Conservation (phyloP, 352 stramenopile species). For the Globisporangium sylvaticum region DNA sequence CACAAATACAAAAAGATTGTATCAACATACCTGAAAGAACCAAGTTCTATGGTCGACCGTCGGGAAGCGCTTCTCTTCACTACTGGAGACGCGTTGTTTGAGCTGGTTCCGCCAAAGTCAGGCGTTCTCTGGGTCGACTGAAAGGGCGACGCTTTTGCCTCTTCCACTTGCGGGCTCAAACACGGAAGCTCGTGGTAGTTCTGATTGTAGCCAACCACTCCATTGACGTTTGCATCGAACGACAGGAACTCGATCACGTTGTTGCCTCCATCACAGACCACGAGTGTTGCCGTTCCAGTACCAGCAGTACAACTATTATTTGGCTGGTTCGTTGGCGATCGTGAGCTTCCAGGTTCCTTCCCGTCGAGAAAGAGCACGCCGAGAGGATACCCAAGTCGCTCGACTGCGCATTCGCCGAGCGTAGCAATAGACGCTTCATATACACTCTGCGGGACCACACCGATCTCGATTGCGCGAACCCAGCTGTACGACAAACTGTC, state of each 20-base stretch:
- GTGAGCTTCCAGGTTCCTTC: neutral
- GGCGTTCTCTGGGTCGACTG: neutral
- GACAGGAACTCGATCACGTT: conserved; percentile 21
- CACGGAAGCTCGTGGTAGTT: neutral
- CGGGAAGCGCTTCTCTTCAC: neutral
- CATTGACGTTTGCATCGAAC: neutral
- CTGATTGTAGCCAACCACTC: neutral
- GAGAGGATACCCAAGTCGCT: conserved; percentile 14
- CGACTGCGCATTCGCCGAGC: conserved; percentile 1
- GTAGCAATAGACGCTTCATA: conserved; percentile 2
- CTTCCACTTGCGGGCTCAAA: neutral
- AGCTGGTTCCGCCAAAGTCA: neutral
- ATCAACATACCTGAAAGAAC: neutral
- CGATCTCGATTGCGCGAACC: conserved; percentile 44
- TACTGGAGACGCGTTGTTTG: neutral
- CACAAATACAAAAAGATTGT: neutral
- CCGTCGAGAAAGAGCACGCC: conserved; percentile 5
- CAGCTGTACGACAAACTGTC: conserved; percentile 26
- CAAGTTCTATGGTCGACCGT: neutral
- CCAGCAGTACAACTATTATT: too few relatives aligned
- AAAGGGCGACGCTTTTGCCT: neutral
- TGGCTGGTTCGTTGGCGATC: neutral
- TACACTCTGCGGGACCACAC: conserved; percentile 5
- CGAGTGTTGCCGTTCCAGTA: conserved; percentile 3
- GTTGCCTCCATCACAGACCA: conserved; percentile 23